These are phyloP conservation scores for Chlorella vulgaris DNA, from an alignment of 139 green algal species.

Conservation along the genomic window DNA sequence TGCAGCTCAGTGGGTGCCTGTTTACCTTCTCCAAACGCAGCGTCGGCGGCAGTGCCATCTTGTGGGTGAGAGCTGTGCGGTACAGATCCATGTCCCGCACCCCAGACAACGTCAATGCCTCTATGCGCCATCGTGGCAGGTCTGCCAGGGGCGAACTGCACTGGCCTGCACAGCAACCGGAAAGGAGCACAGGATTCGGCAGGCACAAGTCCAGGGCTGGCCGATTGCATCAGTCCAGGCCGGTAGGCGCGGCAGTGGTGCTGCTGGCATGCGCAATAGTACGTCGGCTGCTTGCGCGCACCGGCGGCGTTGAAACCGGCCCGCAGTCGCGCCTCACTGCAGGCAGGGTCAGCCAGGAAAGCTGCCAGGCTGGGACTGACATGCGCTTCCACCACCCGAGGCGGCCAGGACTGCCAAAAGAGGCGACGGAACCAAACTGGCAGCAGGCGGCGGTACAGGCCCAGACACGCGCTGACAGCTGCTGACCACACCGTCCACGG, in stretches of 20 bases:
- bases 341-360: background rate
- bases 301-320: constrained; percentile 26
- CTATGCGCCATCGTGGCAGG: constrained; percentile 43
- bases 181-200: background rate
- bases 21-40: background rate
- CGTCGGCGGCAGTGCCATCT: constrained; percentile 28
- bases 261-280: too few relatives aligned
- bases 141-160: constrained; percentile 35
- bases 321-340: background rate
- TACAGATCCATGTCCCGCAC: constrained; percentile 46
- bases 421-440: constrained; percentile 1
- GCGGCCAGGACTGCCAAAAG: constrained; percentile 18
- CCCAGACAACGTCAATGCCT: constrained; percentile 29
- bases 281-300: too few relatives aligned
- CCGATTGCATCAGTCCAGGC: too few relatives aligned
- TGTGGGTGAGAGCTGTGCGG: constrained; percentile 46
- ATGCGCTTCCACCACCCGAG: constrained; percentile 6
- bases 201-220: too few relatives aligned
- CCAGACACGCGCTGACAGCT: background rate
- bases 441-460: background rate
- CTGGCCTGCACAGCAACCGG: constrained; percentile 23
- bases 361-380: constrained; percentile 19
- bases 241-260: too few relatives aligned
- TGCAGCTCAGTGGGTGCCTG: too few relatives aligned
- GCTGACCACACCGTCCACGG: background rate